Evolutionary conservation across 305 asterid species (phyloP).

Genomic region (Fraxinus greggii): DNA sequence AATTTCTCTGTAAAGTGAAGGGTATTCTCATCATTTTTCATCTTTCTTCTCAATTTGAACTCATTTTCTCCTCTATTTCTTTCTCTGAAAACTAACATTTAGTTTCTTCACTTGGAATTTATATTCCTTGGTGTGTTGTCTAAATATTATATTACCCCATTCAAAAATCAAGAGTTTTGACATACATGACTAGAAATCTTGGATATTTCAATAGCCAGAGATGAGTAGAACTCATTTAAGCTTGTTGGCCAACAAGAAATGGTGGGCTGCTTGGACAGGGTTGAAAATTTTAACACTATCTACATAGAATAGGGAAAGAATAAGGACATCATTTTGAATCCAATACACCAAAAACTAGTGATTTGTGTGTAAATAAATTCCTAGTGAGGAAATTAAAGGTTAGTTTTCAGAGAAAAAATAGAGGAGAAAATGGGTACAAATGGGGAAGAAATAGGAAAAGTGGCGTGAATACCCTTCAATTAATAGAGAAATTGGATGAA

Average conservation of each 20-base stretch:
- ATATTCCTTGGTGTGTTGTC: not conserved
- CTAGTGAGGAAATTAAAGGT: not conserved
- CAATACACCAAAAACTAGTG: not conserved
- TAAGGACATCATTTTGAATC: not conserved
- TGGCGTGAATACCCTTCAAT: not conserved
- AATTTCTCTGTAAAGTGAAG: not conserved
- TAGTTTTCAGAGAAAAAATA: not conserved
- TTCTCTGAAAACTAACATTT: not conserved
- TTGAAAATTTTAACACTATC: not conserved
- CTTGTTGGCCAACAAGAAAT: not conserved
- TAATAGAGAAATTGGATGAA: not conserved
- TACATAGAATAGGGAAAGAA: not conserved
- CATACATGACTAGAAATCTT: not conserved
- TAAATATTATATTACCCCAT: not conserved
- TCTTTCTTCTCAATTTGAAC: not conserved
- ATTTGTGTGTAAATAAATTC: not conserved
- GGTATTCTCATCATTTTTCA: not conserved
- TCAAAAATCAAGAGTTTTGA: not conserved
- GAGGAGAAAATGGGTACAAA: not conserved
- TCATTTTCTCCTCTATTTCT: not conserved
- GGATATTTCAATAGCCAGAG: not conserved
- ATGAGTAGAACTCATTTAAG: not conserved
- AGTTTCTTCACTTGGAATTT: not conserved
- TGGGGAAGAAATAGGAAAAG: not conserved
- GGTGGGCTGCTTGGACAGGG: not conserved